Evolutionary conservation across 352 stramenopile species (phyloP), one percentile per base, ranked within the genome.

Genomic region (Globisporangium camurandrum): DNA sequence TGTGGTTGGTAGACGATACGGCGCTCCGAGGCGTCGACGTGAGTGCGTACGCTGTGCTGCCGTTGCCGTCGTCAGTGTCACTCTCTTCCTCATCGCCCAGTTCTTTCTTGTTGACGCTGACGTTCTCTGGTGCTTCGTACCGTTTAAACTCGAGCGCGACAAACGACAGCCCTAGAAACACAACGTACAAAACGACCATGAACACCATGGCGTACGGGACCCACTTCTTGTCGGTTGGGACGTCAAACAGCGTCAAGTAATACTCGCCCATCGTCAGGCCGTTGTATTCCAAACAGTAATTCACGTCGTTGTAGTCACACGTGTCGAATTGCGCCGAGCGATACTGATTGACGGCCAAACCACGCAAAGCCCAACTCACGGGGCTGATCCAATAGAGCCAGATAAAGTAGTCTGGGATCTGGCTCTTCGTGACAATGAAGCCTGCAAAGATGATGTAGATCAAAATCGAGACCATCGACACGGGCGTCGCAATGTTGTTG

Each of bases 381-480:
- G 75, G 75, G 48, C 80, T 41, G 36, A 41, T 20, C 36, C 36
- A 41, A 19, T 41, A 41, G 36, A 41, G 17, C 36, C 36, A 41
- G n/a, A 72, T 63, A n/a, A 69, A 68, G 41, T 61, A 71, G 33
- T 56, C 55, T 7, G 70, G 75, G 10, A 86, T 81, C 9, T 63
- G 52, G 19, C 56, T 51, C 38, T 74, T 73, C 5, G 66, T 24
- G 50, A 80, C 58, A 5, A 84, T 53, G 33, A 84, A 85, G 50
- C 72, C 72, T 2, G 57, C 64, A 40, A 84, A 85, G 4, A 88
- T 41, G 2, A 84, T 55, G 49, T 72, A 84, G 49, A 87, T 50
- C 5, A 59, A 31, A 9, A 84, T 51, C 6, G 51, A 66, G 34
- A 81, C 43, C 36, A 75, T 66, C 4, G 71, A 37, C 2, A 84